phyloP scores from a whole-genome alignment of 2,329 filamentous ascomycete genomes.

The Nemania sp. region DNA sequence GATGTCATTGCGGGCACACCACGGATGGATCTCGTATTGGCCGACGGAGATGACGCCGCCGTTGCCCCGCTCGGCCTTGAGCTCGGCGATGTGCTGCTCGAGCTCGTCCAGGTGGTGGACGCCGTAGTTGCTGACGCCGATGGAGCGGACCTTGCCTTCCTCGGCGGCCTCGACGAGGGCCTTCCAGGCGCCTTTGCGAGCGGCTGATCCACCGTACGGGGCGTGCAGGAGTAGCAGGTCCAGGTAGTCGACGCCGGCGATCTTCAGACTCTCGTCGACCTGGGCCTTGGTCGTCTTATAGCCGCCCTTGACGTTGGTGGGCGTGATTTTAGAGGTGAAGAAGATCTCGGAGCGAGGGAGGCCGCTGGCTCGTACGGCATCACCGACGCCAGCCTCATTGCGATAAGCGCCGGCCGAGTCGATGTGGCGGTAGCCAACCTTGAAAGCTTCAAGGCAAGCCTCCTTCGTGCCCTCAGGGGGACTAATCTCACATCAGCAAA shows the following conservation, averaged over 20 bases:
- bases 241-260: constrained; percentile 66
- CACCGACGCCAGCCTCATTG: constrained; percentile 55
- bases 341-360: constrained; percentile 54
- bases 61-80: constrained; percentile 64
- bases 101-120: constrained; percentile 65
- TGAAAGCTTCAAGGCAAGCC: constrained; percentile 50
- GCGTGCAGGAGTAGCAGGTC: constrained; percentile 68
- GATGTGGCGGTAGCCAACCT: constrained; percentile 58
- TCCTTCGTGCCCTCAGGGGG: constrained; percentile 43
- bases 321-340: constrained; percentile 61
- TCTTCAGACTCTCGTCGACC: constrained; percentile 64
- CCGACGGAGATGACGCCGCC: constrained; percentile 78
- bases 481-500: constrained; percentile 29
- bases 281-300: constrained; percentile 68
- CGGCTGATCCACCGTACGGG: constrained; percentile 59
- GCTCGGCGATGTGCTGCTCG: constrained; percentile 60
- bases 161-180: constrained; percentile 66
- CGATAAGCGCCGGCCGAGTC: constrained; percentile 57
- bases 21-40: constrained; percentile 90
- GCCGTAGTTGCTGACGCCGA: constrained; percentile 69
- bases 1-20: constrained; percentile 80
- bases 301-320: constrained; percentile 39
- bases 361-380: constrained; percentile 46
- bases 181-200: constrained; percentile 62
- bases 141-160: constrained; percentile 62